Percentiles rank a stretch among this genome's conserved stretches.
Evolutionary conservation across 768 basidiomycete species (phyloP).

Genomic region (Podaxis rugospora): DNA sequence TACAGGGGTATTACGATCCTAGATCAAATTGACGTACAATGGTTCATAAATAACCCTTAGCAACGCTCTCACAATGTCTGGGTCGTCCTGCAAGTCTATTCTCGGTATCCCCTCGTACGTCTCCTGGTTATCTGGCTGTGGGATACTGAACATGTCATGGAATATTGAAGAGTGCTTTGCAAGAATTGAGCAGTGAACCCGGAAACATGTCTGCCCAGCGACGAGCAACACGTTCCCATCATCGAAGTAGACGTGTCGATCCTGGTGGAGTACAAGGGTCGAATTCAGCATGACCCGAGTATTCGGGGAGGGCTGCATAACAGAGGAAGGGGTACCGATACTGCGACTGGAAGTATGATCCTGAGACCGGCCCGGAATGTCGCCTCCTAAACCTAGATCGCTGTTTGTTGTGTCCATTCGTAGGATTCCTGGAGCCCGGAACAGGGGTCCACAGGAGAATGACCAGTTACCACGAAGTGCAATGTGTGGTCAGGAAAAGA

Average conservation of each 20-base stretch:
- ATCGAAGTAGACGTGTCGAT: constrained; percentile 10
- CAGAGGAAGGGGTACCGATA: background rate
- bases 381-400: background rate
- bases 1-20: background rate
- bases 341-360: background rate
- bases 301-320: background rate
- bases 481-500: background rate
- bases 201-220: constrained; percentile 9
- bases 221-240: constrained; percentile 13
- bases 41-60: constrained; percentile 7
- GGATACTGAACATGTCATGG: constrained; percentile 8
- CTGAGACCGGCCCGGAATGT: background rate
- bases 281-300: background rate
- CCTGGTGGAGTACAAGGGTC: background rate
- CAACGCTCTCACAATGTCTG: constrained; percentile 3
- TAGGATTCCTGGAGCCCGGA: background rate
- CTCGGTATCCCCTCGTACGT: constrained; percentile 1
- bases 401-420: background rate
- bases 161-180: constrained; percentile 12
- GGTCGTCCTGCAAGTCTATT: constrained; percentile 6
- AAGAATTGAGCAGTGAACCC: constrained; percentile 11
- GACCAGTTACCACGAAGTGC: background rate
- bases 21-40: background rate
- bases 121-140: constrained; percentile 8
- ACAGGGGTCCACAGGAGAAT: background rate